Evolutionary conservation across 345 rosid species (phyloP).

Genomic region (Cochlearia excelsa): DNA sequence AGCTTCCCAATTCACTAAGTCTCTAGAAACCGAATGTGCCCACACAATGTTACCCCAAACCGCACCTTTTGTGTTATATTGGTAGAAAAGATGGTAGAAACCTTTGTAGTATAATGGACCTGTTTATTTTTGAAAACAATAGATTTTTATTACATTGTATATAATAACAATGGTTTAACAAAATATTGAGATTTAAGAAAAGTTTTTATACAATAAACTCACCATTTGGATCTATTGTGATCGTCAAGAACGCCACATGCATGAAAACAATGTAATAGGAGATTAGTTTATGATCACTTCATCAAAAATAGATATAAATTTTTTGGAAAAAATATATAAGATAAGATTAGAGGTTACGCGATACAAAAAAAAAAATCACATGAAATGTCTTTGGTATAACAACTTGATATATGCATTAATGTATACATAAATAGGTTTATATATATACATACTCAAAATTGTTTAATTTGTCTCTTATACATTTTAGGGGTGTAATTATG

Average conservation of each 20-base stretch:
- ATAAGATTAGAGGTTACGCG: conserved; percentile 3
- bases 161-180: too few species aligned
- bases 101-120: conserved; percentile 84
- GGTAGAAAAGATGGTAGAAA: conserved; percentile 78
- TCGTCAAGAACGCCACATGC: conserved; percentile 15
- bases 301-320: background rate
- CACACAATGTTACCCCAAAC: conserved; percentile 97
- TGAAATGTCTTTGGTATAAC: conserved; percentile 17
- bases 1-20: conserved; percentile 71
- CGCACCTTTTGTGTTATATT: conserved; percentile 79
- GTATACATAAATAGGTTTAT: background rate
- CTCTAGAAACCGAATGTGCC: conserved; percentile 93
- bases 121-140: conserved; percentile 14
- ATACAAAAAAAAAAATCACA: conserved; percentile 18
- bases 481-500: background rate
- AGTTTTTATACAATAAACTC: conserved; percentile 3
- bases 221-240: conserved; percentile 47
- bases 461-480: background rate
- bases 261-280: background rate
- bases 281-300: conserved; percentile 2
- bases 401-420: conserved; percentile 5
- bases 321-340: background rate
- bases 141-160: background rate
- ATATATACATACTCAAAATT: background rate
- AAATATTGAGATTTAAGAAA: background rate